Percentiles rank a stretch among this genome's conserved stretches.
These are phyloP conservation scores for Aechmea fasciata DNA, from an alignment of 176 grass and related monocot species.

Conservation along the genomic window DNA sequence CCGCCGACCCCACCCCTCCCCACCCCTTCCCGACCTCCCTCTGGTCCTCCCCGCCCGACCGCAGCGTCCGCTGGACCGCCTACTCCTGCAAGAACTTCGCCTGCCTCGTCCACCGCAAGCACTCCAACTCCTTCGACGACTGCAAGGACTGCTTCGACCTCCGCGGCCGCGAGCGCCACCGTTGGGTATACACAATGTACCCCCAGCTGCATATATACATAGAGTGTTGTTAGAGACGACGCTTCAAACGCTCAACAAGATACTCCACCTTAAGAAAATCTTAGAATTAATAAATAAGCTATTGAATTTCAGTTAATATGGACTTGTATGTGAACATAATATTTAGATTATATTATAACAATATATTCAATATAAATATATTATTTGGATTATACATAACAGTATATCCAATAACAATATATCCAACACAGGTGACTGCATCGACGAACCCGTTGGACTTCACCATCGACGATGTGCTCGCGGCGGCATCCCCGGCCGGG, in stretches of 20 bases:
- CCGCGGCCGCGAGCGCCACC: constrained; percentile 22
- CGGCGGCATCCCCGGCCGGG: constrained; percentile 10
- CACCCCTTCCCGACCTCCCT: constrained; percentile 11
- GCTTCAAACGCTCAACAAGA: too few species aligned
- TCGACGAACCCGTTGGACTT: constrained; percentile 29
- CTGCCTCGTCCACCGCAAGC: constrained; percentile 29
- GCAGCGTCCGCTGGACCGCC: constrained; percentile 32
- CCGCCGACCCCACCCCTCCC: constrained; percentile 11
- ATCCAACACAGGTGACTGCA: constrained; percentile 20
- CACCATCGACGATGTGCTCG: constrained; percentile 28
- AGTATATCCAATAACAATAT: too few species aligned
- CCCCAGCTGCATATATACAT: too few species aligned
- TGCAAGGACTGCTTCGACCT: constrained; percentile 46
- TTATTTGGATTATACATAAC: too few species aligned
- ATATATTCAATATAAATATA: too few species aligned
- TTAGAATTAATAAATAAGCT: too few species aligned
- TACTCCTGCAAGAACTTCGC: constrained; percentile 38
- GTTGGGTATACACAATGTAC: too few species aligned
- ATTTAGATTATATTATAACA: too few species aligned
- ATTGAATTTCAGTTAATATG: too few species aligned
- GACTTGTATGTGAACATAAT: too few species aligned
- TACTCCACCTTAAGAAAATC: too few species aligned
- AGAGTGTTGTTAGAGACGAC: too few species aligned
- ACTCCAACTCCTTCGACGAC: constrained; percentile 32
- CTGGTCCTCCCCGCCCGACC: constrained; percentile 24